These are phyloP conservation scores for Hypomyces rosellus DNA, from an alignment of 2,329 filamentous ascomycete genomes.

Conservation along the genomic window DNA sequence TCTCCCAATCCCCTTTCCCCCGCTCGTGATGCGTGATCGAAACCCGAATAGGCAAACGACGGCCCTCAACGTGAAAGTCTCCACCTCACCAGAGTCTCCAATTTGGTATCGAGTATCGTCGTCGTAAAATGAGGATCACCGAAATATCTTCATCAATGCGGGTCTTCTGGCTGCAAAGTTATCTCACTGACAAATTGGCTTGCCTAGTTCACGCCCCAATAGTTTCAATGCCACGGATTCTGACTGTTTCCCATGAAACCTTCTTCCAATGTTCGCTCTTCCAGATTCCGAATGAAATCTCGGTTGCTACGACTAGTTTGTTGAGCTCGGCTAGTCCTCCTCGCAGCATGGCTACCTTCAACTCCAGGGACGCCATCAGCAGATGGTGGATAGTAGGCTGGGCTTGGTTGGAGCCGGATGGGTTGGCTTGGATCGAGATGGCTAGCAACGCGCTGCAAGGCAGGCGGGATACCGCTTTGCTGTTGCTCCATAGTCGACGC, in stretches of 20 bases:
- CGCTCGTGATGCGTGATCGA: neutral
- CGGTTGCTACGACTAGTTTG: constrained; percentile 57
- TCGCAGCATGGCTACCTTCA: constrained; percentile 51
- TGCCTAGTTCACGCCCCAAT: constrained; percentile 6
- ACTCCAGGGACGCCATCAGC: constrained; percentile 68
- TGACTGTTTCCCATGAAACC: constrained; percentile 69
- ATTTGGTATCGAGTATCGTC: neutral
- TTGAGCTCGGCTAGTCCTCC: constrained; percentile 69
- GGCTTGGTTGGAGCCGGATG: constrained; percentile 89
- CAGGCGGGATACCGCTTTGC: constrained; percentile 83
- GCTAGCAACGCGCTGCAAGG: constrained; percentile 90
- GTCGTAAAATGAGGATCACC: neutral
- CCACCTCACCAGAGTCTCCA: neutral
- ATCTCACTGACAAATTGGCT: neutral
- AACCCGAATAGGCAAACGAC: neutral
- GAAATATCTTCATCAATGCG: neutral
- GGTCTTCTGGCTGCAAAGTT: too few species aligned
- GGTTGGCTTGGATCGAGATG: constrained; percentile 92
- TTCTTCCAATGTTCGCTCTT: constrained; percentile 90
- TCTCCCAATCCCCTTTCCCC: neutral
- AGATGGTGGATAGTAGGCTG: constrained; percentile 93
- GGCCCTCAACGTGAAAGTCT: too few species aligned
- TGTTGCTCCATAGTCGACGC: constrained; percentile 96
- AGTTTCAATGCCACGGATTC: constrained; percentile 59
- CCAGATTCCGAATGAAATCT: constrained; percentile 90